Evolutionary conservation across 78 protist genomes (phyloP), one percentile per base, ranked within the genome.

Genomic region (Anaeramoeba flamelloides): DNA sequence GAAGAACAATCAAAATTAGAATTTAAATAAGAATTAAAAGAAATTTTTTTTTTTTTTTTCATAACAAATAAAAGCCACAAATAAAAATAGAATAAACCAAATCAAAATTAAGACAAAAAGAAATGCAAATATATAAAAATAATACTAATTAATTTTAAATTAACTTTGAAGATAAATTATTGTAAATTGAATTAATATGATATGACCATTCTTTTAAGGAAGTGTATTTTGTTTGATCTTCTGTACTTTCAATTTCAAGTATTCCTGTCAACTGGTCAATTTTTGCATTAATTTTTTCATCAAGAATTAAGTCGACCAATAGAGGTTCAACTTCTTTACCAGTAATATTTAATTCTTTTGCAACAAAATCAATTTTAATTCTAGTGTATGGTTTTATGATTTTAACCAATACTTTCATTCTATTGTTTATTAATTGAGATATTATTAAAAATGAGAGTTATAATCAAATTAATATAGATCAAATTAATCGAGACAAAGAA

Each of bases 331-430:
- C 95, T 33, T 94, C 97, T 36, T n/a, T 79, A 12, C n/a, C 76
- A 2, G 87, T 38, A 22, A 93, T 81, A 40, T 85, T 89, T 74
- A 93, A 79, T 41, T 87, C 94, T 53, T 3, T 79, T 2, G 97
- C 78, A 76, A 94, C 82, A 86, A 90, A 94, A 39, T 90, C 36
- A 77, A 94, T 37, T 77, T 83, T 76, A 76, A 95, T 87, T 34
- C 85, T 76, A 41, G 92, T 93, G 94, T 94, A 95, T 81, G 97
- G 97, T 80, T 41, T 76, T 74, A 93, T 86, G 30, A 92, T 65
- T 74, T 81, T 64, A 36, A 93, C 76, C 4, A 95, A 86, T 38
- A 91, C 97, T 79, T 92, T 78, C 77, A 0, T 3, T 34, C 36
- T 30, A 30, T 64, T 26, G 30, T 26, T 26, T 64, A n/a, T 26